A percentile compares a stretch with the other conserved stretches of the same genome.
phyloP scores from a whole-genome alignment of 257 asterid species.

The Penstemon davidsonii region DNA sequence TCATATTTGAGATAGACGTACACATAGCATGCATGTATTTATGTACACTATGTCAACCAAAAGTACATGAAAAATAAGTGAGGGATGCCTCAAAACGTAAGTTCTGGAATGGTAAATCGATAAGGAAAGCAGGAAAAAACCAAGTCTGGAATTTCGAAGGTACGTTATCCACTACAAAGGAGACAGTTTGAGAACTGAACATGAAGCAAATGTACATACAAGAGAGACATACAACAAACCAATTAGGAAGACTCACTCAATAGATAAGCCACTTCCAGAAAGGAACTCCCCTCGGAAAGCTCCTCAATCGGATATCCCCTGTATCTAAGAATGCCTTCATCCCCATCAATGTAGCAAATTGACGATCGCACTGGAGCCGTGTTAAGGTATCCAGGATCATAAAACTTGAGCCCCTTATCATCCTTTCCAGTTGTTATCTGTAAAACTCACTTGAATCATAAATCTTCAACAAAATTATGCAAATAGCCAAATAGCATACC shows the following conservation, averaged over 20 bases:
- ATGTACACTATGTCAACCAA: constrained; percentile 11
- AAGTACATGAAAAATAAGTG: not conserved
- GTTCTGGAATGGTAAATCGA: too few relatives aligned
- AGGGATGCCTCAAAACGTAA: too few relatives aligned
- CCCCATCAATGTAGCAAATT: constrained; percentile 92
- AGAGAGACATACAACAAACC: not conserved
- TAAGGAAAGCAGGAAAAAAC: too few relatives aligned
- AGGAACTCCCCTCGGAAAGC: constrained; percentile 90
- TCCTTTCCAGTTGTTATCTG: constrained; percentile 69
- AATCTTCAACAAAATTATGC: constrained; percentile 16
- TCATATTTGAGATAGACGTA: not conserved
- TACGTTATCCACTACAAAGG: not conserved
- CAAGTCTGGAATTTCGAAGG: too few relatives aligned
- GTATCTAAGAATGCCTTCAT: constrained; percentile 93
- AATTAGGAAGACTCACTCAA: constrained; percentile 56
- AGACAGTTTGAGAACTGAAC: not conserved
- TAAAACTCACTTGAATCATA: constrained; percentile 28
- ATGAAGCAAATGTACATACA: not conserved
- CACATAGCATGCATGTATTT: not conserved
- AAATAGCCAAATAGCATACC: constrained; percentile 10
- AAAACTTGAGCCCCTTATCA: constrained; percentile 97
- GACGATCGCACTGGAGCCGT: constrained; percentile 97
- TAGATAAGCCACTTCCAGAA: constrained; percentile 92
- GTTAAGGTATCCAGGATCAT: constrained; percentile 96
- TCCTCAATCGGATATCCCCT: constrained; percentile 97